A percentile compares a stretch with the other conserved stretches of the same genome.
These are phyloP conservation scores for Plantago elongata DNA, from an alignment of 257 asterid genomes.

Conservation along the genomic window DNA sequence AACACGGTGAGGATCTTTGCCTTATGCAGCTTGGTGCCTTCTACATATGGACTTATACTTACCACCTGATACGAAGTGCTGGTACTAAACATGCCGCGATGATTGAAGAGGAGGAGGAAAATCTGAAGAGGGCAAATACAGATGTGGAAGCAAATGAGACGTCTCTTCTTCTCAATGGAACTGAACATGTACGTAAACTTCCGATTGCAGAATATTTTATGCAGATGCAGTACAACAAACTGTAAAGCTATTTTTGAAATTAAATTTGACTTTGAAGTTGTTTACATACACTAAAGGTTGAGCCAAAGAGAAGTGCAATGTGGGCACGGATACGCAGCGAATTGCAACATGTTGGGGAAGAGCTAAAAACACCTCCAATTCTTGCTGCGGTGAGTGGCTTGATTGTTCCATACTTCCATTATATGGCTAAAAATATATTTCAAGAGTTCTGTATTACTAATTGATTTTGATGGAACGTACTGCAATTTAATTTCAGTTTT, in stretches of 20 bases:
- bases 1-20: slow-evolving; percentile 6
- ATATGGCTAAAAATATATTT: not conserved
- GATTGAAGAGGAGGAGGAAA: slow-evolving; percentile 25
- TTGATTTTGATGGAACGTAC: not conserved
- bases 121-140: slow-evolving; percentile 39
- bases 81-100: slow-evolving; percentile 31
- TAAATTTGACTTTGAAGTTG: not conserved
- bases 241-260: slow-evolving; percentile 25
- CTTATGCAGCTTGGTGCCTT: slow-evolving; percentile 59
- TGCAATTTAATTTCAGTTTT: slow-evolving; percentile 32
- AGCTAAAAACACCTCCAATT: slow-evolving; percentile 71
- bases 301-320: slow-evolving; percentile 16
- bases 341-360: slow-evolving; percentile 48
- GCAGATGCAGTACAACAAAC: slow-evolving; percentile 6
- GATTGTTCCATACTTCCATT: not conserved
- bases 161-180: slow-evolving; percentile 36
- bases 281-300: slow-evolving; percentile 6
- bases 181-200: slow-evolving; percentile 22
- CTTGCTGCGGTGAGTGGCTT: slow-evolving; percentile 53
- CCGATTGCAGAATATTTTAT: not conserved
- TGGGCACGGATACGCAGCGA: slow-evolving; percentile 28
- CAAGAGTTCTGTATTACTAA: too few species aligned
- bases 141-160: slow-evolving; percentile 53
- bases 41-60: slow-evolving; percentile 76
- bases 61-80: slow-evolving; percentile 52